Percentiles rank a stretch among this genome's conserved stretches.
These are phyloP conservation scores for Linum trigynum DNA, from an alignment of 345 rosid genomes.

Conservation along the genomic window DNA sequence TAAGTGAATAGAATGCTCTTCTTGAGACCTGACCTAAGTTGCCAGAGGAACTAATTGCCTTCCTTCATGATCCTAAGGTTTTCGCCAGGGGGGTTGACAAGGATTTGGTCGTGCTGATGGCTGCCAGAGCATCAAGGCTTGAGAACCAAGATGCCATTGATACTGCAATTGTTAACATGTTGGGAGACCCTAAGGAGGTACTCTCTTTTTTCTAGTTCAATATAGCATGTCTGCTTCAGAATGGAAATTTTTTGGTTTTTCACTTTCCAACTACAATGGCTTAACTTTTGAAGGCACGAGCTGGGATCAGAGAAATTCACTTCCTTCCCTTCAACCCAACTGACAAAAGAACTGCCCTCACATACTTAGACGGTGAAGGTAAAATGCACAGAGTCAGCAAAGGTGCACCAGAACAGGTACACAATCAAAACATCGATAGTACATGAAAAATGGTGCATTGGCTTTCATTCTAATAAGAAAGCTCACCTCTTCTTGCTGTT, in stretches of 20 bases:
- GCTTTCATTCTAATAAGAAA: neutral
- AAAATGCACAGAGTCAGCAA: constrained; percentile 25
- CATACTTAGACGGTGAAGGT: constrained; percentile 21
- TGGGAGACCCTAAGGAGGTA: constrained; percentile 28
- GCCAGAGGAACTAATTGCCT: neutral
- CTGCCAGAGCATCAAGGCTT: constrained; percentile 34
- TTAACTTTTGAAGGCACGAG: constrained; percentile 12
- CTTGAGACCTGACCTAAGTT: neutral
- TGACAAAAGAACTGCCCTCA: constrained; percentile 35
- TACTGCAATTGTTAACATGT: constrained; percentile 28
- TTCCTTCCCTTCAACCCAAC: constrained; percentile 37
- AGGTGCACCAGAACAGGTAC: constrained; percentile 29
- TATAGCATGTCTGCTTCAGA: too few species aligned
- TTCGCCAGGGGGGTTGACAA: constrained; percentile 25
- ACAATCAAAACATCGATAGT: neutral
- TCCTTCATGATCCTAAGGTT: constrained; percentile 13
- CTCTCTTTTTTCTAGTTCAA: too few species aligned
- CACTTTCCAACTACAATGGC: too few species aligned
- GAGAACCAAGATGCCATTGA: constrained; percentile 39
- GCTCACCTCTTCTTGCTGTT: neutral
- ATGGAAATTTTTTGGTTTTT: too few species aligned
- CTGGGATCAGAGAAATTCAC: constrained; percentile 30
- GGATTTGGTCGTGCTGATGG: constrained; percentile 30
- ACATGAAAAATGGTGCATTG: neutral
- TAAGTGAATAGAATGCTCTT: neutral